These are phyloP conservation scores for Chrysosphaeria jannelii DNA, from an alignment of 2,329 filamentous ascomycete genomes.

Conservation along the genomic window DNA sequence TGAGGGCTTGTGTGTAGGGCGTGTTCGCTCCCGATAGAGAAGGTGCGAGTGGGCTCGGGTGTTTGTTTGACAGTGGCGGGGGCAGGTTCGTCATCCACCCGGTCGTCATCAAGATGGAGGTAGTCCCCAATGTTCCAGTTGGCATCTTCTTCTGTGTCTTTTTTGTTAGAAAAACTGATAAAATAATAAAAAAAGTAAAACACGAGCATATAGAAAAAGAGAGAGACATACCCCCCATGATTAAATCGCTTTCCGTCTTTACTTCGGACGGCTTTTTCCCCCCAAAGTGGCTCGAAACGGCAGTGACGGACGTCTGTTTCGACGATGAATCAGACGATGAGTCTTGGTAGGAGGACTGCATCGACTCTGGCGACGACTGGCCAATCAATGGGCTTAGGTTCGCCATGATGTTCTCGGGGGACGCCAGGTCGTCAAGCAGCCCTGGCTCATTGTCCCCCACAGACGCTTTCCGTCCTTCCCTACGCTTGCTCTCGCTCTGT, in stretches of 20 bases:
- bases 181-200: too few species aligned
- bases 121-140: conserved; percentile 13
- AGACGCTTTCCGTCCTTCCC: too few species aligned
- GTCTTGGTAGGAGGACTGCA: conserved; percentile 12
- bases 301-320: conserved; percentile 5
- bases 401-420: conserved; percentile 3
- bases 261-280: too few species aligned
- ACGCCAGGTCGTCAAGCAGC: not conserved
- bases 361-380: conserved; percentile 5
- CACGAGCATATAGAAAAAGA: too few species aligned
- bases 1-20: conserved; percentile 3
- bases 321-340: conserved; percentile 18
- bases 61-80: conserved; percentile 2
- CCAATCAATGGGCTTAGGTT: conserved; percentile 2
- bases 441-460: too few species aligned
- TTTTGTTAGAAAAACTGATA: too few species aligned
- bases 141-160: not conserved
- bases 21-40: not conserved
- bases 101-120: conserved; percentile 11
- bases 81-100: too few species aligned
- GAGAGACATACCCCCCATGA: too few species aligned
- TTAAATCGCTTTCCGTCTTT: too few species aligned
- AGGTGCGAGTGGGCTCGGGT: not conserved
- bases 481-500: too few species aligned
- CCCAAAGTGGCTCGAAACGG: conserved; percentile 1